phyloP scores from a whole-genome alignment of 805 yeast species.

The Metschnikowia cubensis region DNA sequence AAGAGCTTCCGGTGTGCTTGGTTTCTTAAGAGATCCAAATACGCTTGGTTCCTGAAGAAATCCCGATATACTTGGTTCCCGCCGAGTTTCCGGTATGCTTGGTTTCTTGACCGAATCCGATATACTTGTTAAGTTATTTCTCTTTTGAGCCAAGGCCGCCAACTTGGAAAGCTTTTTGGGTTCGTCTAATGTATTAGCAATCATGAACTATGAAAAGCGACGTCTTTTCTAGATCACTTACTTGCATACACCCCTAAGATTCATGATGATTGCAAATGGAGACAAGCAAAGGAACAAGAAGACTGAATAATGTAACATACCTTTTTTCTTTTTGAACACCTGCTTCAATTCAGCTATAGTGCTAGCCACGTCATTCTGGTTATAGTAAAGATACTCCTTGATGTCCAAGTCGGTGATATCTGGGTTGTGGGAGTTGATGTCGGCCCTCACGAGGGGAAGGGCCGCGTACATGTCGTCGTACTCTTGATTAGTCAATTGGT shows the following conservation, averaged over 20 bases:
- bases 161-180: slow-evolving; percentile 17
- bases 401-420: slow-evolving; percentile 46
- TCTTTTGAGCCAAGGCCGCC: slow-evolving; percentile 7
- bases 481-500: slow-evolving; percentile 35
- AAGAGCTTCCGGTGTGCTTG: slow-evolving; percentile 6
- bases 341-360: slow-evolving; percentile 46
- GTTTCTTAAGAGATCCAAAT: too few species aligned
- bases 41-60: too few species aligned
- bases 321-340: slow-evolving; percentile 32
- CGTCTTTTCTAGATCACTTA: slow-evolving; percentile 5
- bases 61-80: too few species aligned
- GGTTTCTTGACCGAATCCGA: slow-evolving; percentile 2
- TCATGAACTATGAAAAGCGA: slow-evolving; percentile 10
- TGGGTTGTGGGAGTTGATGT: slow-evolving; percentile 38
- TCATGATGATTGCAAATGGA: slow-evolving; percentile 2
- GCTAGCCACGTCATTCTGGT: slow-evolving; percentile 52
- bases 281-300: neutral
- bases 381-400: slow-evolving; percentile 56
- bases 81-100: too few species aligned
- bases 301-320: slow-evolving; percentile 35
- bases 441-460: slow-evolving; percentile 41
- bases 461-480: slow-evolving; percentile 40
- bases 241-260: slow-evolving; percentile 5
- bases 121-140: neutral
- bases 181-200: slow-evolving; percentile 18